These are phyloP conservation scores for Aspergillus diversus DNA, from an alignment of 495 filamentous ascomycete species.

Conservation along the genomic window DNA sequence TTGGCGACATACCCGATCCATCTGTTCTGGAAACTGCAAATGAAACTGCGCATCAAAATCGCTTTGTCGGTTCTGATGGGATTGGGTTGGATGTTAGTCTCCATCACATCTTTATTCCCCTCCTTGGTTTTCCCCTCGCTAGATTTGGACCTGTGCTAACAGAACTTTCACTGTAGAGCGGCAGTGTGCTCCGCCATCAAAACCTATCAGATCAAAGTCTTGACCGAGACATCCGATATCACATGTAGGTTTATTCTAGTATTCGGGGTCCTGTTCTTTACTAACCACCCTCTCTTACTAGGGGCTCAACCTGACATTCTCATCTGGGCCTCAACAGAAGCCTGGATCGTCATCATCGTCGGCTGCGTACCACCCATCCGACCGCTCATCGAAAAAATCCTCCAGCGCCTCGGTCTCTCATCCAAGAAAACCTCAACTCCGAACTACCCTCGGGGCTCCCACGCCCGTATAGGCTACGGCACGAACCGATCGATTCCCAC, in stretches of 20 bases:
- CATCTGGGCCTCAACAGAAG: slow-evolving; percentile 34
- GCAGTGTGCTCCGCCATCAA: slow-evolving; percentile 31
- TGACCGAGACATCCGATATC: slow-evolving; percentile 26
- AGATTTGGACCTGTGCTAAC: neutral
- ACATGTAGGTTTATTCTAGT: slow-evolving; percentile 15
- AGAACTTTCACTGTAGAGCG: slow-evolving; percentile 14
- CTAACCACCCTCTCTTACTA: neutral
- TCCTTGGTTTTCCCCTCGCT: neutral
- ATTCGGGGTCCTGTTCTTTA: neutral
- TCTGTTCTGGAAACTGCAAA: slow-evolving; percentile 38
- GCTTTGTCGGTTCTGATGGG: slow-evolving; percentile 43
- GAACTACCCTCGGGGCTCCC: neutral
- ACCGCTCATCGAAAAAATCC: slow-evolving; percentile 25
- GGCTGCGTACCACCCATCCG: slow-evolving; percentile 33
- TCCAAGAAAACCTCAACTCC: slow-evolving; percentile 19
- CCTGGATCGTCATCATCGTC: slow-evolving; percentile 35
- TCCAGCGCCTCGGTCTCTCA: slow-evolving; percentile 18
- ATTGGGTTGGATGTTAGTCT: slow-evolving; percentile 40
- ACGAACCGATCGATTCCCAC: neutral
- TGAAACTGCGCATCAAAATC: slow-evolving; percentile 34
- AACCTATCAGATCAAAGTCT: slow-evolving; percentile 27
- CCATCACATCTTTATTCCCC: neutral
- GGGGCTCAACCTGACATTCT: slow-evolving; percentile 27
- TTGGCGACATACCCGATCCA: slow-evolving; percentile 36
- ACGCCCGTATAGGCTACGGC: neutral